These are phyloP conservation scores for Pseudohyphozyma bogoriensis DNA, from an alignment of 768 basidiomycete genomes.

Conservation along the genomic window DNA sequence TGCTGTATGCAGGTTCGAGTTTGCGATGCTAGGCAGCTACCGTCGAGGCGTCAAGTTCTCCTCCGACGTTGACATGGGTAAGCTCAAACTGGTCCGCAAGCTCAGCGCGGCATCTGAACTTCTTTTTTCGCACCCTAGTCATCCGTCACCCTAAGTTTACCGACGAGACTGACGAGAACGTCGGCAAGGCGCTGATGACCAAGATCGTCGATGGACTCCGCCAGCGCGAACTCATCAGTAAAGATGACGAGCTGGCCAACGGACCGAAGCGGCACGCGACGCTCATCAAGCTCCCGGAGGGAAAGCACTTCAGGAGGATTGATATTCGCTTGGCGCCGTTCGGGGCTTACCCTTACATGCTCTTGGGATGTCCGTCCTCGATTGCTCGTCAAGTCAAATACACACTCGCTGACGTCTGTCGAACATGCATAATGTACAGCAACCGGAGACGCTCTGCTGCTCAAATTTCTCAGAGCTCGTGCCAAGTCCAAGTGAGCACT, in stretches of 20 bases:
- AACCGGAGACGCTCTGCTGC: conserved; percentile 22
- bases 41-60: conserved; percentile 22
- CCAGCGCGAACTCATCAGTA: conserved; percentile 1
- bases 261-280: conserved; percentile 23
- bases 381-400: too few species aligned
- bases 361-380: too few species aligned
- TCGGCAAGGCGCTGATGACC: conserved; percentile 12
- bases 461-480: conserved; percentile 20
- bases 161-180: conserved; percentile 13
- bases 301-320: conserved; percentile 20
- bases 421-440: too few species aligned
- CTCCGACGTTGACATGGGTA: conserved; percentile 24
- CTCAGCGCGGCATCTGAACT: too few species aligned
- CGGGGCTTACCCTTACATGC: conserved; percentile 19
- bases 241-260: conserved; percentile 15
- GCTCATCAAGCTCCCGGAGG: conserved; percentile 14
- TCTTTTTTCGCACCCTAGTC: too few species aligned
- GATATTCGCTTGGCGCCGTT: conserved; percentile 21
- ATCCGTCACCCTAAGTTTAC: conserved; percentile 15
- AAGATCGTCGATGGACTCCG: conserved; percentile 6
- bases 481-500: conserved; percentile 23
- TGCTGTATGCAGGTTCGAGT: conserved; percentile 12
- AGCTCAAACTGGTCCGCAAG: too few species aligned
- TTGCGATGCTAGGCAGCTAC: conserved; percentile 23
- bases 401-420: too few species aligned